Evolutionary conservation across 345 rosid genomes (phyloP), one percentile per base, ranked within the genome.

Genomic region (Salix arbutifolia): DNA sequence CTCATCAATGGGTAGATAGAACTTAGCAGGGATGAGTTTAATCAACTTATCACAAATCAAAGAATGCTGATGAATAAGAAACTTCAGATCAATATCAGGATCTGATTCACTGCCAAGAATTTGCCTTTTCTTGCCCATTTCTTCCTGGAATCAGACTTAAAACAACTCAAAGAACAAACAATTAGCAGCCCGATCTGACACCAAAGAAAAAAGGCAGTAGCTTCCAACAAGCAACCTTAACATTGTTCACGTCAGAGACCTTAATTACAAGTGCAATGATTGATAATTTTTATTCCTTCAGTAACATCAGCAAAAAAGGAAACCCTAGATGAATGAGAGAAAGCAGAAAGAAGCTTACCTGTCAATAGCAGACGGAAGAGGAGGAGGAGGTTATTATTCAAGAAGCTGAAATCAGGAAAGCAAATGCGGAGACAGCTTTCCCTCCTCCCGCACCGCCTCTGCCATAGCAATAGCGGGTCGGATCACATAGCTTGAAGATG

Each of bases 1-100:
- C 71, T 90, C 99, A 83, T 90, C 92, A 62, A 4, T 56, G 3
- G 97, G 89, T 60, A 91, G 72, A 88, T 93, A 95, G 84, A 91
- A 93, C 88, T 84, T 95, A 9, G 99, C 94, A 6, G 99, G 99
- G 76, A 91, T 85, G 48, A 91, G 93, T 83, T 91, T 92, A 26
- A 93, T 33, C 80, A 93, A 69, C 82, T 88, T 89, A 80, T 95
- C 97, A 44, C 91, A 93, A 84, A 90, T 90, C 44, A 79, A 73
- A 6, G 90, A 78, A 80, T 83, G 87, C 69, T 89, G 71, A 82
- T 81, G 91, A 82, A 87, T 84, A 61, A 86, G 61, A 8, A 82
- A 67, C 80, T 89, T 89, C 0, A 93, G 61, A 86, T 87, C 90
- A 53, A 71, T 5, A 65, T 26, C 31, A 1, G 74, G 4, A 9